Evolutionary conservation across 495 filamentous ascomycete species (phyloP).

Genomic region (Cenococcum geophilum): DNA sequence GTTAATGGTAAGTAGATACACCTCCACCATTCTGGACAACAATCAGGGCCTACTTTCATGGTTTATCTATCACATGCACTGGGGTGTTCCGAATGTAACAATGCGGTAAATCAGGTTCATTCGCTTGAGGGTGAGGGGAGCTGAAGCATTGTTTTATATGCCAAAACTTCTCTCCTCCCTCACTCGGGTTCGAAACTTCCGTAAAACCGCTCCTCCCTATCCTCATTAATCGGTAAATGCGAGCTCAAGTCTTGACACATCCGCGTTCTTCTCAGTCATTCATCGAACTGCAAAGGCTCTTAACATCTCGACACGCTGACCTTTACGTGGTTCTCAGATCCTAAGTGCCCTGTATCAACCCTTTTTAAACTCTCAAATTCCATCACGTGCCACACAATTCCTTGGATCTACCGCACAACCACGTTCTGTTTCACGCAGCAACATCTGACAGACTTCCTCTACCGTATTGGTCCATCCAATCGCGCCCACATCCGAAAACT

Average conservation of each 20-base stretch:
- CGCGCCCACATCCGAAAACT: not conserved
- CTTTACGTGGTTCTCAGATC: not conserved
- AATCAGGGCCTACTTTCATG: not conserved
- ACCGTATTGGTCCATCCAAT: not conserved
- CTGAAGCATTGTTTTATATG: too few relatives aligned
- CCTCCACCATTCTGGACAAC: not conserved
- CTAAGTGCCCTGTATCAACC: not conserved
- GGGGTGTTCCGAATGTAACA: too few relatives aligned
- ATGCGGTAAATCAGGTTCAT: too few relatives aligned
- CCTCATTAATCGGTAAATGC: too few relatives aligned
- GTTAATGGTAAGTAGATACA: not conserved
- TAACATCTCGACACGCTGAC: not conserved
- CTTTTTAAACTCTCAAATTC: not conserved
- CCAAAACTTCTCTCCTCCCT: too few relatives aligned
- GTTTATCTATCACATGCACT: too few relatives aligned
- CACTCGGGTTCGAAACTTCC: too few relatives aligned
- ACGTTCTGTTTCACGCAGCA: not conserved
- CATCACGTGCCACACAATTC: not conserved
- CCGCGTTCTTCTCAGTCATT: not conserved
- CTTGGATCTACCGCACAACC: not conserved
- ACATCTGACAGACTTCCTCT: not conserved
- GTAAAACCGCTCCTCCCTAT: too few relatives aligned
- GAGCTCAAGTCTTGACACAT: too few relatives aligned
- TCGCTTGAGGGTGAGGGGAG: too few relatives aligned
- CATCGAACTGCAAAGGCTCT: not conserved